Base-by-base conservation (phyloP, 768 basidiomycete genomes). In the Mycena sanguinolenta region DNA sequence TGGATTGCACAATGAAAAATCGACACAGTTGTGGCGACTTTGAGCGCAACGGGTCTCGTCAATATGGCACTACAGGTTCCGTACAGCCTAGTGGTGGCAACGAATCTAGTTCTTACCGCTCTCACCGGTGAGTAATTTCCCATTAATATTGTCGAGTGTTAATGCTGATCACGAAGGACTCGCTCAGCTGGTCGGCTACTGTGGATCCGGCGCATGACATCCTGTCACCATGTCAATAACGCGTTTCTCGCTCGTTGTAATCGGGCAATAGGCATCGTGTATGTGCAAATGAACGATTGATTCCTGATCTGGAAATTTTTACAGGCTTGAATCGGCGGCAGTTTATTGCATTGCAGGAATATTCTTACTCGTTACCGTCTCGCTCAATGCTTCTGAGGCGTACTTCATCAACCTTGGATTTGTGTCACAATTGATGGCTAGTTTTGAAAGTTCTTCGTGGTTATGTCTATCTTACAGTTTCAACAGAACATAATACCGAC, bases 141-240 rank as follows among this genome's bases (percentile, higher is more conserved):
- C n/a, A n/a, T n/a, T n/a, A n/a, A n/a, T n/a, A 23, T n/a, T 61
- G 34, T 13, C 14, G 23, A 39, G 19, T 12, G 23, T 27, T 16
- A 4, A 34, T 25, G 42, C 19, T 42, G 7, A 61, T 9, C 17
- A 17, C 12, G 8, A 3, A 1, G 19, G 44, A 49, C 14, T 39
- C 13, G 39, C 39, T 23, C 30, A 61, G 60, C 60, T 17, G 60
- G 60, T n/a, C 60, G 60, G 30, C 46, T 61, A 61, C 13, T 44
- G 23, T 61, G 46, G 44, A 61, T 49, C 19, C n/a, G 38, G 23
- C 39, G 39, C 21, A 14, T 9, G 6, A 17, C 58, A 4, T 17
- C 39, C 39, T 32, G 28, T 17, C 5, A 23, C 21, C 32, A 28
- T 9, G 25, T 50, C 2, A 30, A 61, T 8, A 28, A n/a, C 28